Conservation (phyloP, 1,139 yeast species). For the Debaryomyces fabryi region DNA sequence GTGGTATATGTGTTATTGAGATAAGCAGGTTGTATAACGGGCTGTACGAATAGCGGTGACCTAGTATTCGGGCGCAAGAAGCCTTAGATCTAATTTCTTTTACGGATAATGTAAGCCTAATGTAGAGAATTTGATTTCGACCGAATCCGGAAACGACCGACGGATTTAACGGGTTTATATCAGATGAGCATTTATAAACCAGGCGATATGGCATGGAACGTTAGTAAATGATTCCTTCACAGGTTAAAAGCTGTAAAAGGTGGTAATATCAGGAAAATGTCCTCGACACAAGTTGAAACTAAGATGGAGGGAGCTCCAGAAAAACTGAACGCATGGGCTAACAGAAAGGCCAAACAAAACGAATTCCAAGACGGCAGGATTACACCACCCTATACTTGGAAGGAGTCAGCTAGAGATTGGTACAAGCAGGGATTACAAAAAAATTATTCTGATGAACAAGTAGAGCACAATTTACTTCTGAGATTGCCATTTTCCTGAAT, state of each 20-base stretch:
- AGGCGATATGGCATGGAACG: background rate
- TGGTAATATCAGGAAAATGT: background rate
- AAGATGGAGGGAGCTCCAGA: background rate
- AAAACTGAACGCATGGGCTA: background rate
- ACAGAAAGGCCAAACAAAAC: constrained; percentile 9
- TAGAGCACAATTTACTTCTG: constrained; percentile 42
- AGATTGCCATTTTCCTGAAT: constrained; percentile 59
- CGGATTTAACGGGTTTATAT: constrained; percentile 4
- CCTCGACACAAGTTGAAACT: constrained; percentile 1
- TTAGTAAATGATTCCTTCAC: background rate
- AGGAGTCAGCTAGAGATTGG: constrained; percentile 43
- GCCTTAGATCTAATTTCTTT: background rate
- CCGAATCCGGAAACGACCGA: background rate
- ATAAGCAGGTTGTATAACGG: background rate
- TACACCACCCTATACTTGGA: constrained; percentile 29
- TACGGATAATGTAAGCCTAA: background rate
- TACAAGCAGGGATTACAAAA: constrained; percentile 31
- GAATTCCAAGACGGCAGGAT: constrained; percentile 22
- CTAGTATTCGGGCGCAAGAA: background rate
- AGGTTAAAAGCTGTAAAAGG: background rate
- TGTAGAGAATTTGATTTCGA: background rate
- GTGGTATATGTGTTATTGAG: background rate
- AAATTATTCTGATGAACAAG: constrained; percentile 29
- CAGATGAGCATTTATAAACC: background rate
- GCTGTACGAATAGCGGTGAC: background rate